phyloP scores from a whole-genome alignment of 768 basidiomycete genomes.

The Exsudoporus frostii region DNA sequence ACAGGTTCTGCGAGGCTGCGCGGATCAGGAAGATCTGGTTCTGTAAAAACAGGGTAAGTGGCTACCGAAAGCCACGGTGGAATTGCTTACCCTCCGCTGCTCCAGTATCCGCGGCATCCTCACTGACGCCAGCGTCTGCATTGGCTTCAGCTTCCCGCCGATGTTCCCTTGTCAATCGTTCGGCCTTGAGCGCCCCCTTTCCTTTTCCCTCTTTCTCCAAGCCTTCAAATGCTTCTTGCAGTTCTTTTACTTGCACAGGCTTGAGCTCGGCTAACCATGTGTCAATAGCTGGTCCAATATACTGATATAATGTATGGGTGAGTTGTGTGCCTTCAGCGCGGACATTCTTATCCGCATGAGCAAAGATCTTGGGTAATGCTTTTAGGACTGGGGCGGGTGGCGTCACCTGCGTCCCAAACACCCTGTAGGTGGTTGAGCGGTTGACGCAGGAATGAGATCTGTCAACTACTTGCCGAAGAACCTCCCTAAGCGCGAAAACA shows the following conservation, averaged over 20 bases:
- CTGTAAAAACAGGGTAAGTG: conserved; percentile 30
- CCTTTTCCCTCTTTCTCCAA: conserved; percentile 86
- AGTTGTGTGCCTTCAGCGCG: conserved; percentile 87
- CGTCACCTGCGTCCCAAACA: conserved; percentile 74
- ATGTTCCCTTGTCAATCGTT: conserved; percentile 71
- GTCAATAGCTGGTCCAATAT: conserved; percentile 80
- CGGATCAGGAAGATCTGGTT: conserved; percentile 65
- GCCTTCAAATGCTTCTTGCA: conserved; percentile 84
- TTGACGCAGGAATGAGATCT: background rate
- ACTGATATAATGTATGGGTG: conserved; percentile 75
- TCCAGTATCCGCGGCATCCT: conserved; percentile 43
- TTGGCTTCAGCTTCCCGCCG: conserved; percentile 65
- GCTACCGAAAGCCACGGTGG: background rate
- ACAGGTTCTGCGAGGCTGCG: conserved; percentile 77
- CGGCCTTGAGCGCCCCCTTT: conserved; percentile 75
- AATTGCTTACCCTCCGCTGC: conserved; percentile 45
- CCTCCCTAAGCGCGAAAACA: conserved; percentile 75
- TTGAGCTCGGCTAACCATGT: conserved; percentile 88
- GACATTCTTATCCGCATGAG: conserved; percentile 92
- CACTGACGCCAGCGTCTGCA: conserved; percentile 34
- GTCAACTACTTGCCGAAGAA: conserved; percentile 61
- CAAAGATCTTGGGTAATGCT: conserved; percentile 86
- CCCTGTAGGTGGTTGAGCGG: conserved; percentile 39
- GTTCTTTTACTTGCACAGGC: conserved; percentile 93
- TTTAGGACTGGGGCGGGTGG: conserved; percentile 82